Percentiles rank a stretch among this genome's conserved stretches.
Evolutionary conservation across 2,329 filamentous ascomycete species (phyloP).

Genomic region (Stagonosporopsis rhizophila): DNA sequence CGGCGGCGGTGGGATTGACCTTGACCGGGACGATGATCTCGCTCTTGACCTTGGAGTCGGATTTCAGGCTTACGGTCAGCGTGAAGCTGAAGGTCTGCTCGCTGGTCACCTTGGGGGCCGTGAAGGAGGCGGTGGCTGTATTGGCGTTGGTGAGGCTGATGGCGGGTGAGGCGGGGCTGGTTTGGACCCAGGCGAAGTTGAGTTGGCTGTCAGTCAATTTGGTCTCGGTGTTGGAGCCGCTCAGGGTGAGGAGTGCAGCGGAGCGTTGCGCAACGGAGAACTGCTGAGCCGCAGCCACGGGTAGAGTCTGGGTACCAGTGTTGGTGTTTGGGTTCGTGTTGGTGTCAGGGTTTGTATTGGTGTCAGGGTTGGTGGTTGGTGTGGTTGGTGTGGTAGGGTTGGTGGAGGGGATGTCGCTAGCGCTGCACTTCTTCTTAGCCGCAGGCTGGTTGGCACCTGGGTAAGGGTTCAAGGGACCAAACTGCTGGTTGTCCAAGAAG

Average conservation of each 20-base stretch:
- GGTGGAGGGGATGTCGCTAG: constrained; percentile 24
- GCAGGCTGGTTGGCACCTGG: constrained; percentile 40
- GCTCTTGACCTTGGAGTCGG: constrained; percentile 29
- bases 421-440: constrained; percentile 34
- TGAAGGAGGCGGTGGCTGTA: constrained; percentile 31
- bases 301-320: constrained; percentile 14
- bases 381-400: constrained; percentile 11
- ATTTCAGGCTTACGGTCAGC: constrained; percentile 37
- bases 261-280: constrained; percentile 38
- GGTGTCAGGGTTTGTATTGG: constrained; percentile 1
- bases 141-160: constrained; percentile 31
- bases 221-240: constrained; percentile 38
- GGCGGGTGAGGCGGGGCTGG: constrained; percentile 23
- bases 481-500: constrained; percentile 41
- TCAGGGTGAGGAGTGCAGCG: constrained; percentile 39
- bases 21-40: constrained; percentile 41
- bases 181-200: constrained; percentile 44
- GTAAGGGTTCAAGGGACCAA: constrained; percentile 50
- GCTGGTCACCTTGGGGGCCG: constrained; percentile 30
- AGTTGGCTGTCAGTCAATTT: constrained; percentile 32
- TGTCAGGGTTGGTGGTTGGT: neutral
- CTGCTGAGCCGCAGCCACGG: constrained; percentile 26
- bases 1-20: constrained; percentile 31
- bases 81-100: constrained; percentile 39
- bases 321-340: neutral